Conservation (phyloP, 2,329 filamentous ascomycete genomes). For the Microcera coccophila region DNA sequence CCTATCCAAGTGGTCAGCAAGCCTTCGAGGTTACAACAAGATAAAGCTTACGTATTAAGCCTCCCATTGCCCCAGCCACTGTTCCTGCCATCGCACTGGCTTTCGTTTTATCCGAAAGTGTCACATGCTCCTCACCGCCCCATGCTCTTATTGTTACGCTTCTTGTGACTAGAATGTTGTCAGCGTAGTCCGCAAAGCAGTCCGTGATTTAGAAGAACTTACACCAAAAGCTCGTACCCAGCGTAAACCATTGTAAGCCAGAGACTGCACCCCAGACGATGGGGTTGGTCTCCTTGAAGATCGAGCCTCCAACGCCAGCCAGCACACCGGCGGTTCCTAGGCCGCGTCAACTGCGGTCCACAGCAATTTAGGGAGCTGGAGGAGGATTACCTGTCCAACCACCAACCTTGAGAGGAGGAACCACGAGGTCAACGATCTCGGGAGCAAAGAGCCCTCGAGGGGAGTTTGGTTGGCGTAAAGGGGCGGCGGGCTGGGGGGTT, state of each 20-base stretch:
- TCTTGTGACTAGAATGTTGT: constrained; percentile 42
- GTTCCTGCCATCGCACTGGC: constrained; percentile 69
- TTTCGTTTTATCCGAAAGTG: constrained; percentile 56
- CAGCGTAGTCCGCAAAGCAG: constrained; percentile 3
- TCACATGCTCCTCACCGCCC: constrained; percentile 51
- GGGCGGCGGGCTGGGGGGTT: constrained; percentile 14
- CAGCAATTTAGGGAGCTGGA: constrained; percentile 6
- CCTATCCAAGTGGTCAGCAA: constrained; percentile 35
- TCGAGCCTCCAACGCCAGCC: constrained; percentile 65
- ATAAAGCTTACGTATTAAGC: constrained; percentile 46
- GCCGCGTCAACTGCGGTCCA: constrained; percentile 17
- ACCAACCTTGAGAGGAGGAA: constrained; percentile 56
- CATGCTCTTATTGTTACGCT: constrained; percentile 44
- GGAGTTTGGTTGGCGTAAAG: constrained; percentile 22
- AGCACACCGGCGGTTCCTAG: constrained; percentile 59
- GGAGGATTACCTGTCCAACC: constrained; percentile 49
- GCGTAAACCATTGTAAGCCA: constrained; percentile 75
- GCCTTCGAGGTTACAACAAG: not conserved
- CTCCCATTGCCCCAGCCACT: constrained; percentile 61
- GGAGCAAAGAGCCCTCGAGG: constrained; percentile 39
- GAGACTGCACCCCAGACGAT: constrained; percentile 68
- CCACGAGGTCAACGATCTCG: constrained; percentile 43
- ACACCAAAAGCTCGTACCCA: constrained; percentile 76
- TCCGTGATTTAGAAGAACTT: constrained; percentile 28
- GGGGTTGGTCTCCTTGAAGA: constrained; percentile 64